Percentiles rank a stretch among this genome's conserved stretches.
phyloP scores from a whole-genome alignment of 768 basidiomycete species.

The Coprinopsis cinerea region DNA sequence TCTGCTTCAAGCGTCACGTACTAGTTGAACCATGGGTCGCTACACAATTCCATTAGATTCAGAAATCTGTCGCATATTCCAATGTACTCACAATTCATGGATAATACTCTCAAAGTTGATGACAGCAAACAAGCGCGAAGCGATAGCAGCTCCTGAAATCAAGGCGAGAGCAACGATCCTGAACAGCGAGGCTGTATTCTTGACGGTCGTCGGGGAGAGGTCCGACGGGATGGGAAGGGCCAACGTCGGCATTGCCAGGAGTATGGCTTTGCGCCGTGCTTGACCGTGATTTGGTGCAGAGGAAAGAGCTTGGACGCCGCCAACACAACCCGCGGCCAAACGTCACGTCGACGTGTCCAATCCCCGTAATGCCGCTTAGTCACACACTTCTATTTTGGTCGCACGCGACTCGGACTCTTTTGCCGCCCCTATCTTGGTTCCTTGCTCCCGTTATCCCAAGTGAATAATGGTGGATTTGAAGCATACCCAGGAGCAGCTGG shows the following conservation, averaged over 20 bases:
- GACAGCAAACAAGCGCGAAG: conserved; percentile 95
- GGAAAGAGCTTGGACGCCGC: not conserved
- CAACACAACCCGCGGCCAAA: too few relatives aligned
- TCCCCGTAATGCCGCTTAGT: not conserved
- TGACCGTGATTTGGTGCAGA: not conserved
- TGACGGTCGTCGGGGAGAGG: conserved; percentile 64
- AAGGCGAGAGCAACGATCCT: conserved; percentile 85
- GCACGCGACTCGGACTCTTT: too few relatives aligned
- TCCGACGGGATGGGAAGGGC: conserved; percentile 71
- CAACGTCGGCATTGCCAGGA: conserved; percentile 53
- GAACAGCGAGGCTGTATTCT: conserved; percentile 86
- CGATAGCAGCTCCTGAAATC: conserved; percentile 92
- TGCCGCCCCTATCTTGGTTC: too few relatives aligned
- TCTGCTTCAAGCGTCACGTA: conserved; percentile 41
- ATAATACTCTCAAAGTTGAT: conserved; percentile 99
- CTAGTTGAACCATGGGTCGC: conserved; percentile 99
- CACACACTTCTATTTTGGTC: not conserved
- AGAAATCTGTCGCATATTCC: conserved; percentile 2
- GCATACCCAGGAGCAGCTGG: conserved; percentile 48
- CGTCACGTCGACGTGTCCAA: conserved; percentile 5
- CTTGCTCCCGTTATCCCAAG: not conserved
- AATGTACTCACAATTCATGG: conserved; percentile 85
- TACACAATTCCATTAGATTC: conserved; percentile 26
- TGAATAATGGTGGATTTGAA: too few relatives aligned
- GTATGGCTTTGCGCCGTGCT: not conserved